phyloP scores from a whole-genome alignment of 305 asterid genomes.

The Withania somnifera region DNA sequence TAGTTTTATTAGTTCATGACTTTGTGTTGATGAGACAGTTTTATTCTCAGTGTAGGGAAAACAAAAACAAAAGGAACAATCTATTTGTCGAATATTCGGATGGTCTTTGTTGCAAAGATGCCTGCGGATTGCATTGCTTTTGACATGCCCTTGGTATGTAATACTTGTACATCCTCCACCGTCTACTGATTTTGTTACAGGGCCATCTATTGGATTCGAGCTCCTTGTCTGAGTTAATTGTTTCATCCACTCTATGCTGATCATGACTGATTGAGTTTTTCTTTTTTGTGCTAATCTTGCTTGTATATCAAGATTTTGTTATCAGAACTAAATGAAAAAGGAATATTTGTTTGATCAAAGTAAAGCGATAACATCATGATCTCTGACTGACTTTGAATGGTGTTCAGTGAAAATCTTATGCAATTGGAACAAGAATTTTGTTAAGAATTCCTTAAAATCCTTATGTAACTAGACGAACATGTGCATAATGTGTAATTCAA shows the following conservation, averaged over 20 bases:
- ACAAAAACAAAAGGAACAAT: conserved; percentile 73
- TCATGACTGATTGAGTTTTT: neutral
- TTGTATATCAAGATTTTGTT: neutral
- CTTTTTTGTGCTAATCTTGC: neutral
- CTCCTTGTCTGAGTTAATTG: neutral
- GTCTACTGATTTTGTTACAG: neutral
- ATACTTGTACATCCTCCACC: neutral
- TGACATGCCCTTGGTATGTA: conserved; percentile 91
- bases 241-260: neutral
- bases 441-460: neutral
- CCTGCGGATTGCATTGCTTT: conserved; percentile 58
- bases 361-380: neutral
- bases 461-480: neutral
- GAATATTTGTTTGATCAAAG: neutral
- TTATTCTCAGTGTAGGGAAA: conserved; percentile 34
- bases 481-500: neutral
- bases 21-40: neutral
- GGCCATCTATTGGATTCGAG: neutral
- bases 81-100: conserved; percentile 86
- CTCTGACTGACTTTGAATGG: neutral
- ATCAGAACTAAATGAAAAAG: neutral
- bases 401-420: neutral
- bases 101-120: conserved; percentile 78
- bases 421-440: neutral
- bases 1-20: neutral